Conservation (phyloP, 495 filamentous ascomycete genomes). For the Penicillium psychrofluorescens region DNA sequence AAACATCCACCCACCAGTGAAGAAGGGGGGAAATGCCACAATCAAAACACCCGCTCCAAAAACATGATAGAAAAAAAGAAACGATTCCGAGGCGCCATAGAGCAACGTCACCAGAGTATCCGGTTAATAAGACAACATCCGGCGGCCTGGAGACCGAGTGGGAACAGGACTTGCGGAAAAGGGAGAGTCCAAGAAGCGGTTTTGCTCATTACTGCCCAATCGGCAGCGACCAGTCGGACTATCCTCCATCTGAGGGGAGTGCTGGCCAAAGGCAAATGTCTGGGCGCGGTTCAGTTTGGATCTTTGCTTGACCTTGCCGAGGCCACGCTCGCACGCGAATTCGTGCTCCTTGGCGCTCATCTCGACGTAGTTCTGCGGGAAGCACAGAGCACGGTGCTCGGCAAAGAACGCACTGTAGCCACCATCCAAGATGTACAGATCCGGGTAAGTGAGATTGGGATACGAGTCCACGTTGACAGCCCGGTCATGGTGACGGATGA, state of each 20-base stretch:
- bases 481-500: conserved; percentile 82
- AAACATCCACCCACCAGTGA: background rate
- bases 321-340: conserved; percentile 84
- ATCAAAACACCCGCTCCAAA: conserved; percentile 21
- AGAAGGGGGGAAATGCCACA: conserved; percentile 7
- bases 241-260: conserved; percentile 61
- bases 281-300: conserved; percentile 79
- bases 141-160: conserved; percentile 51
- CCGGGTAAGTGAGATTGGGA: conserved; percentile 82
- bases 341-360: conserved; percentile 89
- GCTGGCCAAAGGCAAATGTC: conserved; percentile 86
- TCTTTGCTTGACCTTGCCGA: conserved; percentile 79
- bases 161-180: conserved; percentile 47
- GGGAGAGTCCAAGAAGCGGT: conserved; percentile 38
- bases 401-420: conserved; percentile 91
- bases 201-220: conserved; percentile 25
- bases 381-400: conserved; percentile 69
- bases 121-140: conserved; percentile 64
- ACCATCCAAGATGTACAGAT: conserved; percentile 94
- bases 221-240: conserved; percentile 67
- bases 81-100: conserved; percentile 10
- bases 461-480: conserved; percentile 74
- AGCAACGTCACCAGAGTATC: background rate
- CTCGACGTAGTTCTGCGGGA: conserved; percentile 89
- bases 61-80: conserved; percentile 16